Percentiles rank a stretch among this genome's conserved stretches.
phyloP scores from a whole-genome alignment of 2,329 filamentous ascomycete species.

The Ambrosiella cleistominuta region DNA sequence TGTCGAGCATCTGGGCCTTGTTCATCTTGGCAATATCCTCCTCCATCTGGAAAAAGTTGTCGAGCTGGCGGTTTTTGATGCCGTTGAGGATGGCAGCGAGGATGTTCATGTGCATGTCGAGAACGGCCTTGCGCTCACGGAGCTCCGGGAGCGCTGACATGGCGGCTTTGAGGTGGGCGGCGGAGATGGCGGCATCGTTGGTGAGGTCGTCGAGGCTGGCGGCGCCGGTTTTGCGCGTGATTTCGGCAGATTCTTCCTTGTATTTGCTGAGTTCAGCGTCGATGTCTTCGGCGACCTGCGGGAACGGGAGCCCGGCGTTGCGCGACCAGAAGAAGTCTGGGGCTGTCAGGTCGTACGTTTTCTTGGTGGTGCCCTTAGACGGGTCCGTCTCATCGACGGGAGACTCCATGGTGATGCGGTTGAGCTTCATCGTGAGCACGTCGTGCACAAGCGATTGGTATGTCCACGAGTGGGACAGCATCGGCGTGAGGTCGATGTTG shows the following conservation, averaged over 20 bases:
- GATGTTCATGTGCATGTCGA: conserved; percentile 88
- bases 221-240: conserved; percentile 89
- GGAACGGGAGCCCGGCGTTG: conserved; percentile 80
- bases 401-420: conserved; percentile 83
- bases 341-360: conserved; percentile 73
- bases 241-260: conserved; percentile 83
- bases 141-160: conserved; percentile 86
- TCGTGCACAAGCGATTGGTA: conserved; percentile 70
- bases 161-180: conserved; percentile 86
- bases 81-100: conserved; percentile 55
- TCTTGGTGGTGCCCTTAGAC: conserved; percentile 60
- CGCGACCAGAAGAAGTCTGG: conserved; percentile 95
- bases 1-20: conserved; percentile 72
- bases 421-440: conserved; percentile 45
- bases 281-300: conserved; percentile 90
- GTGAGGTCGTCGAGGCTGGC: conserved; percentile 84
- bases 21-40: conserved; percentile 84
- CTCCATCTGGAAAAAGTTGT: conserved; percentile 91
- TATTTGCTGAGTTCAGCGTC: conserved; percentile 86
- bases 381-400: conserved; percentile 62
- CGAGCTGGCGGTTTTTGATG: conserved; percentile 86
- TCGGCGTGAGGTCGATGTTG: conserved; percentile 87
- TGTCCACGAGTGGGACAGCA: conserved; percentile 84
- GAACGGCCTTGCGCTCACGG: conserved; percentile 72
- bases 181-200: conserved; percentile 73